Percentiles rank a stretch among this genome's conserved stretches.
These are phyloP conservation scores for Alternaria sp. DNA, from an alignment of 2,329 filamentous ascomycete species.

Conservation along the genomic window DNA sequence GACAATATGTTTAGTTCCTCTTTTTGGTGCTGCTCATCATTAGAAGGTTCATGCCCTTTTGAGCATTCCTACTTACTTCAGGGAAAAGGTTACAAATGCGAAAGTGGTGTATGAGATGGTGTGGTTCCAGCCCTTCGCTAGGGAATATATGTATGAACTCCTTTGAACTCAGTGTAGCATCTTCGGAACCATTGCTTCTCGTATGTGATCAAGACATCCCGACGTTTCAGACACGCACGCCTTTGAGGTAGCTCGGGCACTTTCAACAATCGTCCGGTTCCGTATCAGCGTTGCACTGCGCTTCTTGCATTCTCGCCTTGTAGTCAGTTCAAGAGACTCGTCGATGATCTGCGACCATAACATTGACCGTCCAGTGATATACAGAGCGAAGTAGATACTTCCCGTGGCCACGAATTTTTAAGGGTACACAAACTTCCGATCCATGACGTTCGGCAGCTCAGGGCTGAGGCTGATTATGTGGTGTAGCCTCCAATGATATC, in stretches of 20 bases:
- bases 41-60: neutral
- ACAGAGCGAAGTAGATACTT: neutral
- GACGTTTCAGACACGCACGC: constrained; percentile 18
- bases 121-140: neutral
- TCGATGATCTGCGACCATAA: neutral
- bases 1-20: neutral
- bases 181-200: constrained; percentile 14
- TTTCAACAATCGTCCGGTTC: neutral
- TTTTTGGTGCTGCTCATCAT: neutral
- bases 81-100: neutral
- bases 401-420: constrained; percentile 12
- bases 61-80: neutral
- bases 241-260: constrained; percentile 3
- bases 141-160: constrained; percentile 4
- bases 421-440: constrained; percentile 2
- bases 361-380: neutral
- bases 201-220: constrained; percentile 10
- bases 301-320: neutral
- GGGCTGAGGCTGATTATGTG: constrained; percentile 8
- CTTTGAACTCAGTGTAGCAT: constrained; percentile 12
- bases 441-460: constrained; percentile 3
- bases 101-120: neutral
- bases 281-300: constrained; percentile 15
- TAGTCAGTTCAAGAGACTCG: neutral
- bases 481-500: constrained; percentile 15